phyloP scores from a whole-genome alignment of 2,329 filamentous ascomycete species.

The Alternaria arbusti region DNA sequence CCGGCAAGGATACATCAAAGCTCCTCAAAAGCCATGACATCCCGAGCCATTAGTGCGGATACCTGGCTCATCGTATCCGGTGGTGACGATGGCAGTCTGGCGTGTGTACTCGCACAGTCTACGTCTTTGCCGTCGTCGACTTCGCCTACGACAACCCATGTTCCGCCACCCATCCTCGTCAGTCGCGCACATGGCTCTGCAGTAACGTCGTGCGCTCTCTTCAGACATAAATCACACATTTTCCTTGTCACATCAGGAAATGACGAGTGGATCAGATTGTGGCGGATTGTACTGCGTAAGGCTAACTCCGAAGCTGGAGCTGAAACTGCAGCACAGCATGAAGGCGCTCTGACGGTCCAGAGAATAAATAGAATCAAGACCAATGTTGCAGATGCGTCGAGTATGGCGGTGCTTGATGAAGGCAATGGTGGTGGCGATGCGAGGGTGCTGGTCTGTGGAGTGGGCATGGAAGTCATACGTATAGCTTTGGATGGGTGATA shows the following conservation, averaged over 20 bases:
- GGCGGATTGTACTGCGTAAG: constrained; percentile 43
- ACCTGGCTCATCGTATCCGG: constrained; percentile 70
- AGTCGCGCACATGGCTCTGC: constrained; percentile 73
- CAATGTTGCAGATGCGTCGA: constrained; percentile 63
- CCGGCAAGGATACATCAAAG: constrained; percentile 71
- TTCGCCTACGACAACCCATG: constrained; percentile 26
- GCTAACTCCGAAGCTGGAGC: neutral
- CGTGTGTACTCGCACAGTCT: constrained; percentile 45
- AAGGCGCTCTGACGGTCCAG: constrained; percentile 37
- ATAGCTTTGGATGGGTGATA: constrained; percentile 11
- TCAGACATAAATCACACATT: constrained; percentile 25
- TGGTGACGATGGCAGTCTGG: constrained; percentile 87
- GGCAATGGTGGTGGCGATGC: constrained; percentile 1
- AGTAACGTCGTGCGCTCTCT: constrained; percentile 63
- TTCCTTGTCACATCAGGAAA: constrained; percentile 50
- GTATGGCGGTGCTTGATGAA: constrained; percentile 52
- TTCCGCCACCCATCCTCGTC: constrained; percentile 50
- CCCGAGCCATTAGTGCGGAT: constrained; percentile 38
- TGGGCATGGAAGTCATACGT: constrained; percentile 44
- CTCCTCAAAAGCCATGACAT: constrained; percentile 69
- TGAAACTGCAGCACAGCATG: neutral
- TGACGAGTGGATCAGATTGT: constrained; percentile 58
- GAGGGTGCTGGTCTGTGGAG: constrained; percentile 40
- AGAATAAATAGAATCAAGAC: constrained; percentile 48
- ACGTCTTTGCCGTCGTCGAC: neutral